Evolutionary conservation across 1,284 basidiomycete species (phyloP).

Genomic region (Heterobasidion parviporum): DNA sequence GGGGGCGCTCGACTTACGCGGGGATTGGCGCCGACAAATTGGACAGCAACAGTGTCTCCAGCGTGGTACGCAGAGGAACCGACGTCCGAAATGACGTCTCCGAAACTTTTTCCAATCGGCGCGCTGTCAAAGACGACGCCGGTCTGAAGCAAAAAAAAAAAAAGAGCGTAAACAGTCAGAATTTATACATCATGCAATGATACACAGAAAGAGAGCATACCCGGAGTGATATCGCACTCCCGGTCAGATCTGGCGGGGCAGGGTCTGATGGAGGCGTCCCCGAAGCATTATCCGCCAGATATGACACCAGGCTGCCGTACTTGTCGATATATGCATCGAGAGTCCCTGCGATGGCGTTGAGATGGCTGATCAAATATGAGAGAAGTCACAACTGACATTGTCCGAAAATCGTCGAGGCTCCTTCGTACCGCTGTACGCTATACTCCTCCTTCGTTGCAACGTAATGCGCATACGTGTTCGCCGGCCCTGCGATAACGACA

Average conservation of each 20-base stretch:
- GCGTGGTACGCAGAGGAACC: conserved; percentile 39
- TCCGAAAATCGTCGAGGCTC: conserved; percentile 75
- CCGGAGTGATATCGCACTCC: conserved; percentile 61
- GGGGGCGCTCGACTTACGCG: conserved; percentile 33
- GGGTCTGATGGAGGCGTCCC: conserved; percentile 50
- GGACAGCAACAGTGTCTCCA: conserved; percentile 51
- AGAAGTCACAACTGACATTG: conserved; percentile 36
- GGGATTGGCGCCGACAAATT: conserved; percentile 75
- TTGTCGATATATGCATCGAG: conserved; percentile 76
- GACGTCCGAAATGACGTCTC: conserved; percentile 60
- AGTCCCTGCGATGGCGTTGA: conserved; percentile 37
- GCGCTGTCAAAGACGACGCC: conserved; percentile 54
- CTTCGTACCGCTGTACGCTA: conserved; percentile 72
- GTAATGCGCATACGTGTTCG: conserved; percentile 76
- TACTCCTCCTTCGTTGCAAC: conserved; percentile 73
- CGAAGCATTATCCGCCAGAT: conserved; percentile 43
- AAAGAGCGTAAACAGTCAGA: conserved; percentile 15
- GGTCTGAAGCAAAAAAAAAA: conserved; percentile 29
- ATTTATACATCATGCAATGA: no score
- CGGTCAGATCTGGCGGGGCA: conserved; percentile 59
- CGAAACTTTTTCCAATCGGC: conserved; percentile 53
- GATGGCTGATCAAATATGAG: not conserved
- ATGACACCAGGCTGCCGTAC: conserved; percentile 58
- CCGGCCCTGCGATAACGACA: conserved; percentile 72
- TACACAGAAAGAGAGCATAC: conserved; percentile 22